Percentiles rank a stretch among this genome's conserved stretches.
Conservation (phyloP, 805 yeast species). For the Zygosaccharomyces lentus region DNA sequence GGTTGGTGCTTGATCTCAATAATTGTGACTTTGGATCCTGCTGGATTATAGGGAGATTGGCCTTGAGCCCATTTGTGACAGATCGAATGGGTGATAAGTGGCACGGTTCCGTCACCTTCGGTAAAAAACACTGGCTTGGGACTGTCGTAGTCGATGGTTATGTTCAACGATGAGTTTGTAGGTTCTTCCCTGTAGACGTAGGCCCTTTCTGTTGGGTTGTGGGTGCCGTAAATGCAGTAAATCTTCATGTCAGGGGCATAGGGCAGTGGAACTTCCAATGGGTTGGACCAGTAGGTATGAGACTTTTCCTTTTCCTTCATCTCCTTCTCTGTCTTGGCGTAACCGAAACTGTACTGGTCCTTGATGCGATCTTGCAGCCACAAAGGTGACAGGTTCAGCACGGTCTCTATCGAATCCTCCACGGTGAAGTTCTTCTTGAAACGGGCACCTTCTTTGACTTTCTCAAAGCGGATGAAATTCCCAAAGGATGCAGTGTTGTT, state of each 20-base stretch:
- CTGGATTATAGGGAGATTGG: constrained; percentile 72
- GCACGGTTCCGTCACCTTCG: constrained; percentile 96
- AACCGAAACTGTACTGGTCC: constrained; percentile 75
- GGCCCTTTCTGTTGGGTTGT: constrained; percentile 92
- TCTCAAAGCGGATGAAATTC: constrained; percentile 60
- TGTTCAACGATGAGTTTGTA: constrained; percentile 49
- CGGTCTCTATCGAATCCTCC: constrained; percentile 58
- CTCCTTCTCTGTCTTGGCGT: constrained; percentile 58
- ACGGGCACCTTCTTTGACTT: constrained; percentile 7
- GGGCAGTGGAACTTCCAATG: constrained; percentile 87
- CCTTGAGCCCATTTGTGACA: constrained; percentile 85
- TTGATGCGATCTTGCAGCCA: constrained; percentile 68
- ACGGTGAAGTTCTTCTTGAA: constrained; percentile 53
- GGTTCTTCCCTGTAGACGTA: constrained; percentile 77
- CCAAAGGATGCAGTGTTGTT: constrained; percentile 48
- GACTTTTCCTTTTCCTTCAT: constrained; percentile 60
- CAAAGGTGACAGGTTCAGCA: constrained; percentile 61
- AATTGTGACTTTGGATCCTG: constrained; percentile 60
- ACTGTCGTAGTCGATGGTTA: constrained; percentile 65
- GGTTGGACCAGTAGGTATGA: constrained; percentile 88
- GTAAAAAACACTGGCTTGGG: constrained; percentile 68
- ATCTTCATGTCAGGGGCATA: constrained; percentile 89
- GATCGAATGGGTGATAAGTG: constrained; percentile 79
- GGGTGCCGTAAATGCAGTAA: constrained; percentile 92
- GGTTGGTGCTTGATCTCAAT: constrained; percentile 95